Percentiles rank a stretch among this genome's conserved stretches.
Evolutionary conservation across 2,329 filamentous ascomycete genomes (phyloP).

Genomic region (Grosmannia huntii): DNA sequence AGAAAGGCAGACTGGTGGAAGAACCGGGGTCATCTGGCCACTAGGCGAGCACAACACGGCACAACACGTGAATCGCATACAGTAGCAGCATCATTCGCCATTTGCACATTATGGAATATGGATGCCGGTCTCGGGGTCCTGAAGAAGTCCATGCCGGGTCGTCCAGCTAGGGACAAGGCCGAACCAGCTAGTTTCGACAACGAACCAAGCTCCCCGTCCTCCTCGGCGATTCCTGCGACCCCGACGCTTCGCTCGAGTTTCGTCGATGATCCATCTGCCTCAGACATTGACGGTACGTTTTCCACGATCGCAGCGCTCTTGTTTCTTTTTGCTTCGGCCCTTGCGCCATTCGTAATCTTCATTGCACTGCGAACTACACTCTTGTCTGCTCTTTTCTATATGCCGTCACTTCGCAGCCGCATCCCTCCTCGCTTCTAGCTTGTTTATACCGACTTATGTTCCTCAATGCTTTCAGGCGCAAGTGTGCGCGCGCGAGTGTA

Average conservation of each 20-base stretch:
- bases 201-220: not conserved
- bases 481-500: not conserved
- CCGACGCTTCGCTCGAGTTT: not conserved
- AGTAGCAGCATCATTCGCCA: not conserved
- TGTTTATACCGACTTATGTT: too few relatives aligned
- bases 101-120: slow-evolving; percentile 1
- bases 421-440: not conserved
- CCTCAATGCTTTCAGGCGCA: not conserved
- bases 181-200: not conserved
- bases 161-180: not conserved
- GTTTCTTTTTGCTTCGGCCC: not conserved
- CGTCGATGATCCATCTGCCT: not conserved
- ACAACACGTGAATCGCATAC: not conserved
- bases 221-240: not conserved
- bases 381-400: not conserved
- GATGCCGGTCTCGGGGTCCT: not conserved
- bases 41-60: not conserved
- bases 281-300: not conserved
- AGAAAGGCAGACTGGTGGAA: not conserved
- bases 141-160: not conserved
- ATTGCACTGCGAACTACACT: not conserved
- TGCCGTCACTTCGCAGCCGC: not conserved
- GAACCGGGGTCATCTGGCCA: not conserved
- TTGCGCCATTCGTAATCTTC: not conserved
- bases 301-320: not conserved